These are phyloP conservation scores for Rugosomyces carneus DNA, from an alignment of 1,284 basidiomycete species.

Conservation along the genomic window DNA sequence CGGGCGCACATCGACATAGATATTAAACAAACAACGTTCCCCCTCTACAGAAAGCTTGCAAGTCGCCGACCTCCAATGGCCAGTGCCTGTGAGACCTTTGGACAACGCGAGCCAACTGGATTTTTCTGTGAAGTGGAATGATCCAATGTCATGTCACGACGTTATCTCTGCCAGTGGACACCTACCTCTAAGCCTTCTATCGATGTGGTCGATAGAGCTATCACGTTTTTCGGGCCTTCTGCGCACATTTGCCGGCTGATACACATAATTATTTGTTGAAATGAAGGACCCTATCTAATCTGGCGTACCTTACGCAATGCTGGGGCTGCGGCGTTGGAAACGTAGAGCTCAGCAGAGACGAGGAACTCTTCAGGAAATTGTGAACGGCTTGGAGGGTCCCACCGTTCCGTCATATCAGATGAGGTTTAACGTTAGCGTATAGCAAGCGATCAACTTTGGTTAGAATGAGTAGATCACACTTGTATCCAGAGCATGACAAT, in stretches of 20 bases:
- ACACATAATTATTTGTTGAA: conserved; percentile 1
- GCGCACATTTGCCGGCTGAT: conserved; percentile 27
- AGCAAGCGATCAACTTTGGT: conserved; percentile 2
- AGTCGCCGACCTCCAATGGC: conserved; percentile 64
- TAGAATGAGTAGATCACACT: not conserved
- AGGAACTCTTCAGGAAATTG: conserved; percentile 31
- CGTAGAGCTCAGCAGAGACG: conserved; percentile 57
- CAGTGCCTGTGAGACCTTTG: conserved; percentile 40
- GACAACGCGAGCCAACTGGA: conserved; percentile 65
- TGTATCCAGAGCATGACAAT: not conserved
- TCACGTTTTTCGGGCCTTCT: conserved; percentile 57
- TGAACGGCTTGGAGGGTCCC: conserved; percentile 20
- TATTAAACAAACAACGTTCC: conserved; percentile 56
- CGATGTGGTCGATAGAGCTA: conserved; percentile 28
- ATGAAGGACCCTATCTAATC: not conserved
- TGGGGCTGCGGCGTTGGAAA: conserved; percentile 48
- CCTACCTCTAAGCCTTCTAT: conserved; percentile 57
- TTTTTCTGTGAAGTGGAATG: conserved; percentile 52
- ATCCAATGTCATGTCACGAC: not conserved
- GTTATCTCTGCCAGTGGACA: conserved; percentile 3
- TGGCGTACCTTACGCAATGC: conserved; percentile 51
- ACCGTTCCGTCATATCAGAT: conserved; percentile 18
- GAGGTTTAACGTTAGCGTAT: not conserved
- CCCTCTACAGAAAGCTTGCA: conserved; percentile 67
- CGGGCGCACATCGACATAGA: conserved; percentile 62